Evolutionary conservation across 495 filamentous ascomycete species (phyloP).

Genomic region (Aspergillus nanangensis): DNA sequence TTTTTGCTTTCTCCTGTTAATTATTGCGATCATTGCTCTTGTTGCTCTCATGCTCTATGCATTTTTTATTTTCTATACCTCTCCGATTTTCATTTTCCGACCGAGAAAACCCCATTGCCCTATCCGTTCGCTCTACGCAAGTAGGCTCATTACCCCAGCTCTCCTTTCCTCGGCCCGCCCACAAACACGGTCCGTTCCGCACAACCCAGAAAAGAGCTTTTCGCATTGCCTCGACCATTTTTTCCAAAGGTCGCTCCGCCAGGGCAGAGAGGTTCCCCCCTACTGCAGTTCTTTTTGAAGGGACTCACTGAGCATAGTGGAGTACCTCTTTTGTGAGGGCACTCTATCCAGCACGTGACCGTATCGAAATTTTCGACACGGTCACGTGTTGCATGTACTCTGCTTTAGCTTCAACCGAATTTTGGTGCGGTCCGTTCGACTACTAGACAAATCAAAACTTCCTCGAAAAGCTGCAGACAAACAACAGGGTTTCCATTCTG

Average conservation of each 20-base stretch:
- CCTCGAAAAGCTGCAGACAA: not conserved
- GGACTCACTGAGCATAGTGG: too few relatives aligned
- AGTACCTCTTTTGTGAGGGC: too few relatives aligned
- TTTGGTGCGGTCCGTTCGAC: not conserved
- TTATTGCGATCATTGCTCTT: too few relatives aligned
- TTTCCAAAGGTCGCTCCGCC: too few relatives aligned
- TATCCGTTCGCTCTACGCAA: not conserved
- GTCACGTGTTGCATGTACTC: not conserved
- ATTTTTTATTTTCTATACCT: too few relatives aligned
- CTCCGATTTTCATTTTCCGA: not conserved
- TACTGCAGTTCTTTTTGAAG: too few relatives aligned
- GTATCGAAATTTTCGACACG: not conserved
- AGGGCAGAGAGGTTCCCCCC: too few relatives aligned
- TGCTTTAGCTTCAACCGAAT: too few relatives aligned
- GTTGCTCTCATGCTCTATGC: not conserved
- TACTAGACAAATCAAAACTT: not conserved
- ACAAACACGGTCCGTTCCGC: not conserved
- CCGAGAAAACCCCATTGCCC: not conserved
- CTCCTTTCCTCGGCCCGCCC: not conserved
- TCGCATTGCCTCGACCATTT: too few relatives aligned
- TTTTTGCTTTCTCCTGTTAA: too few relatives aligned
- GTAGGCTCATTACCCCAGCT: not conserved
- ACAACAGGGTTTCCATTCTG: not conserved
- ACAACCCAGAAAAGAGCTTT: not conserved
- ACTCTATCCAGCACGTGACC: not conserved